Percentiles rank a stretch among this genome's conserved stretches.
Conservation (phyloP, 768 basidiomycete species). For the Hericium erinaceus region DNA sequence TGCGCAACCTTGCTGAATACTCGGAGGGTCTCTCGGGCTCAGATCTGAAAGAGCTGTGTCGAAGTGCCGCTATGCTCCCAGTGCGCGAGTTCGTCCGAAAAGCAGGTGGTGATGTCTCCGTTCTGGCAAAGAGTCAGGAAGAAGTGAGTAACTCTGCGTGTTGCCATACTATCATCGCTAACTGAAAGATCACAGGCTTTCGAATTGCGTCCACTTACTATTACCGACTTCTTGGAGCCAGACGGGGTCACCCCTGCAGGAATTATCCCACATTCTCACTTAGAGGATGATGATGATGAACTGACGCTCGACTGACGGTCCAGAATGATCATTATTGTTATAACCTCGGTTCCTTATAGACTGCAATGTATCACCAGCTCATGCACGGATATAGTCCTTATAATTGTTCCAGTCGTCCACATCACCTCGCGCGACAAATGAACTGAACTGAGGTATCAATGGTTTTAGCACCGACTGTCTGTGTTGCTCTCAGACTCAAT, state of each 20-base stretch:
- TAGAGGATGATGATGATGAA: background rate
- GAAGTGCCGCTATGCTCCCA: conserved; percentile 90
- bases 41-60: conserved; percentile 85
- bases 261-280: background rate
- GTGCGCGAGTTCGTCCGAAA: conserved; percentile 75
- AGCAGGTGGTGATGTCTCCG: conserved; percentile 36
- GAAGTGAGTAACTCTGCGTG: conserved; percentile 28
- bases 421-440: too few species aligned
- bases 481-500: too few species aligned
- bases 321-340: background rate
- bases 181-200: conserved; percentile 49
- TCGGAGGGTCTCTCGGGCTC: conserved; percentile 81
- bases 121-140: conserved; percentile 33
- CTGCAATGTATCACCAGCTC: background rate
- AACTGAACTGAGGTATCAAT: too few species aligned
- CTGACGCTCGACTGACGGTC: background rate
- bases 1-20: conserved; percentile 52
- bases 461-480: too few species aligned
- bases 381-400: too few species aligned
- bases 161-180: background rate
- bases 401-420: too few species aligned
- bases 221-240: conserved; percentile 57
- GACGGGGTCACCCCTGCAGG: conserved; percentile 20
- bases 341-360: background rate
- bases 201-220: conserved; percentile 57